These are phyloP conservation scores for Colletotrichum caudatum DNA, from an alignment of 2,329 filamentous ascomycete genomes.

Conservation along the genomic window DNA sequence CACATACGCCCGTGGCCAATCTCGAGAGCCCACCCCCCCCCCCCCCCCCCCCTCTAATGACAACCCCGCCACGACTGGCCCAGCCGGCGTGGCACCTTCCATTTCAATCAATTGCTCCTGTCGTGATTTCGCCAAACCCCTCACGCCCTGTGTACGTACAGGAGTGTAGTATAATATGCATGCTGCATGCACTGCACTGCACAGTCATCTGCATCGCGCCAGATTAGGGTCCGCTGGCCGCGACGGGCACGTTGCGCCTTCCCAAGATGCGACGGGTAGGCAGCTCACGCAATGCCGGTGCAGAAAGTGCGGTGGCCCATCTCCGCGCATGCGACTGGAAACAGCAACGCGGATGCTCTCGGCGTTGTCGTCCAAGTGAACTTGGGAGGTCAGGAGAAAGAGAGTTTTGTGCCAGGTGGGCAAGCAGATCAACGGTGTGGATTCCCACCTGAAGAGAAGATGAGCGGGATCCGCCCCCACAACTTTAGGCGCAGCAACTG, in stretches of 20 bases:
- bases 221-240: slow-evolving; percentile 12
- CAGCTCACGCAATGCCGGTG: background rate
- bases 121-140: slow-evolving; percentile 22
- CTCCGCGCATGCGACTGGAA: slow-evolving; percentile 16
- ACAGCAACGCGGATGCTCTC: slow-evolving; percentile 19
- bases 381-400: too few relatives aligned
- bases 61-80: slow-evolving; percentile 17
- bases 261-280: background rate
- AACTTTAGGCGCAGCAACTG: slow-evolving; percentile 37
- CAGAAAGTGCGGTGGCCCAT: slow-evolving; percentile 10
- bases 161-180: too few relatives aligned
- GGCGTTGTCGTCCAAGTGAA: too few relatives aligned
- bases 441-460: slow-evolving; percentile 36
- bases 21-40: background rate
- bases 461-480: slow-evolving; percentile 28
- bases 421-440: slow-evolving; percentile 31
- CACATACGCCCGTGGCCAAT: slow-evolving; percentile 13
- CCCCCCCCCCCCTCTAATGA: background rate
- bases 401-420: slow-evolving; percentile 28
- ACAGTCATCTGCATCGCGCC: slow-evolving; percentile 20
- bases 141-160: slow-evolving; percentile 16
- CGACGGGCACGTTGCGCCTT: slow-evolving; percentile 19
- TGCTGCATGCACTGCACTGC: background rate
- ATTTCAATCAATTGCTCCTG: slow-evolving; percentile 14
- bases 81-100: slow-evolving; percentile 10